Conservation (phyloP, 441 rosid species). For the Capsella rubella region DNA sequence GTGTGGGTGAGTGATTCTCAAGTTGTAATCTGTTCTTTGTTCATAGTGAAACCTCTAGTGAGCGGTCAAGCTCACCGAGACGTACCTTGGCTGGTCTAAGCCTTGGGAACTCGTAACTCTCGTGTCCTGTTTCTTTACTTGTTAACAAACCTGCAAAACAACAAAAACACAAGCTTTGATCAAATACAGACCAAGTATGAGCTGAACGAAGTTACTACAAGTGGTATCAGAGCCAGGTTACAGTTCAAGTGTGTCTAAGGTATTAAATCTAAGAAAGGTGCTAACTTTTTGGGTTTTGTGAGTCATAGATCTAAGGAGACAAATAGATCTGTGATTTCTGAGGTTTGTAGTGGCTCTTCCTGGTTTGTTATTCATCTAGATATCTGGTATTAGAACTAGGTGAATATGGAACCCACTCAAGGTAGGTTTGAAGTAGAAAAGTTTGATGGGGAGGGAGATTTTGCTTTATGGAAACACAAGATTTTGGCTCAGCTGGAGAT, state of each 20-base stretch:
- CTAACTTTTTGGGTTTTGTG: neutral
- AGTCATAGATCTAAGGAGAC: neutral
- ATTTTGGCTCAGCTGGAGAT: neutral
- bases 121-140: no score
- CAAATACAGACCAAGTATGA: no score
- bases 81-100: neutral
- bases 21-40: neutral
- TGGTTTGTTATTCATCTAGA: no score
- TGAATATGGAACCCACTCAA: neutral
- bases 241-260: neutral
- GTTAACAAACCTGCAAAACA: no score
- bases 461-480: neutral
- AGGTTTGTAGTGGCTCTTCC: neutral
- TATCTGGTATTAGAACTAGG: no score
- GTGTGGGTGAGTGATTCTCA: neutral
- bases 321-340: neutral
- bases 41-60: neutral
- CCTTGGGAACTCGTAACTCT: neutral
- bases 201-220: neutral
- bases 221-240: neutral
- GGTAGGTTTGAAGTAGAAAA: constrained; percentile 1
- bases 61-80: neutral
- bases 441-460: neutral
- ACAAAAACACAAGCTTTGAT: no score
- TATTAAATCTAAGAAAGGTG: neutral